Conservation (phyloP, 2,329 filamentous ascomycete species). For the Cladosporium sp. region DNA sequence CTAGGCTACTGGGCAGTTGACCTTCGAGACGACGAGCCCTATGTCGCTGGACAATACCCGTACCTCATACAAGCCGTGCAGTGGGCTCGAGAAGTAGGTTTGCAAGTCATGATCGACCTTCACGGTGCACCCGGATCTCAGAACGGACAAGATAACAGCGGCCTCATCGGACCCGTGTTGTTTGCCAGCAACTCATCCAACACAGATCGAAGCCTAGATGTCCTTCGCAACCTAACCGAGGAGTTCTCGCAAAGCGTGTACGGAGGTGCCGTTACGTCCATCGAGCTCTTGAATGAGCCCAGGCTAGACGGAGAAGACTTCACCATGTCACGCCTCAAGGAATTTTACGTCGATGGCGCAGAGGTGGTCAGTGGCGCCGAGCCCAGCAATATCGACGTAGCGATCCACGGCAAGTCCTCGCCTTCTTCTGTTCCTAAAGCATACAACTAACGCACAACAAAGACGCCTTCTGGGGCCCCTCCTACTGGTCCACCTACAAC, state of each 20-base stretch:
- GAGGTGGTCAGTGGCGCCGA: constrained; percentile 20
- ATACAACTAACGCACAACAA: neutral
- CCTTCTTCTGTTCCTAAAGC: neutral
- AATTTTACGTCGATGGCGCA: constrained; percentile 12
- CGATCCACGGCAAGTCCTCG: constrained; percentile 27
- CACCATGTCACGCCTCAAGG: constrained; percentile 11
- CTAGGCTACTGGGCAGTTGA: constrained; percentile 34
- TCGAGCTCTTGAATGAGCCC: constrained; percentile 62
- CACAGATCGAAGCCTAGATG: constrained; percentile 28
- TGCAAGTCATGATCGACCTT: constrained; percentile 53
- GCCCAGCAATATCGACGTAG: constrained; percentile 27
- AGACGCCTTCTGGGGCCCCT: constrained; percentile 32
- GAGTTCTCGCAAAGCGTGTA: constrained; percentile 56
- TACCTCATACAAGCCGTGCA: constrained; percentile 29
- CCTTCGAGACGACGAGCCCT: constrained; percentile 28
- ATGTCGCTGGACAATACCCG: constrained; percentile 28
- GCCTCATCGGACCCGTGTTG: constrained; percentile 35
- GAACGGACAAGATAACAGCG: constrained; percentile 66
- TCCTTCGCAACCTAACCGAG: constrained; percentile 30
- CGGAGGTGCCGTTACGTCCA: constrained; percentile 54
- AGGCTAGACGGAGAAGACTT: constrained; percentile 25
- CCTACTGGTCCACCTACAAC: constrained; percentile 30
- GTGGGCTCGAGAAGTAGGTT: constrained; percentile 31
- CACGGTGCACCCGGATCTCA: constrained; percentile 60
- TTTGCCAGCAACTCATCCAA: constrained; percentile 29